Base-by-base conservation (phyloP, 306 rosid genomes). In the Myrica gale region DNA sequence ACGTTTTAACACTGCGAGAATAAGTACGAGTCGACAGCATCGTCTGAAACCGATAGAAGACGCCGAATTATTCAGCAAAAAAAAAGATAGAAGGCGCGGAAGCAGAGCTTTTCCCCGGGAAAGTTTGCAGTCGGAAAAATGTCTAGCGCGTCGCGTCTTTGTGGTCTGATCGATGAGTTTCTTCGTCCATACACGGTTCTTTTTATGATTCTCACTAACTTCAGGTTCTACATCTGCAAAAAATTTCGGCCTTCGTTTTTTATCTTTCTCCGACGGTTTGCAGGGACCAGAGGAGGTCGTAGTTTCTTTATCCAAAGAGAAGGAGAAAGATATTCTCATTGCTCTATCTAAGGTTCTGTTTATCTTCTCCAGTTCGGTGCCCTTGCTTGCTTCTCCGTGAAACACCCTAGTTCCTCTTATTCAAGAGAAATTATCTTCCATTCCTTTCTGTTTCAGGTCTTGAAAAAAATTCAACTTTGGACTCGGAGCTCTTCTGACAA, bases 131-230 rank as follows among this genome's bases (percentile, higher is more conserved):
- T 16, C 71, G 53, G 17, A 1, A 61, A 67, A 81, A 87, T 87
- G 90, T 74, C 81, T 43, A 3, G 68, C 23, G 81, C 45, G 52
- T 63, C 81, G 55, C 82, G 88, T 83, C 93, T 94, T 16, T 84
- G 95, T 89, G 82, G 85, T 52, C 83, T 87, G 10, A 58, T 90
- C 80, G 83, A 80, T 46, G 82, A 81, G 9, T 86, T 82, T 79
- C 85, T 94, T 73, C 83, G 80, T 71, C 82, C 85, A 13, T 84
- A 69, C 86, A 78, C 87, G 52, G 96, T 90, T 57, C 11, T 86
- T 69, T 79, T 79, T 80, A 58, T 78, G 48, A 5, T 56, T 78
- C 71, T 74, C 66, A 41, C 26, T 15, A 67, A 32, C 4, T 2
- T 21, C n/a, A 20, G 7, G 17, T 26, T 26, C 32, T 26, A 1